A percentile compares a stretch with the other conserved stretches of the same genome.
Conservation (phyloP, 495 filamentous ascomycete species). For the Pyrenopolyporus hunteri region DNA sequence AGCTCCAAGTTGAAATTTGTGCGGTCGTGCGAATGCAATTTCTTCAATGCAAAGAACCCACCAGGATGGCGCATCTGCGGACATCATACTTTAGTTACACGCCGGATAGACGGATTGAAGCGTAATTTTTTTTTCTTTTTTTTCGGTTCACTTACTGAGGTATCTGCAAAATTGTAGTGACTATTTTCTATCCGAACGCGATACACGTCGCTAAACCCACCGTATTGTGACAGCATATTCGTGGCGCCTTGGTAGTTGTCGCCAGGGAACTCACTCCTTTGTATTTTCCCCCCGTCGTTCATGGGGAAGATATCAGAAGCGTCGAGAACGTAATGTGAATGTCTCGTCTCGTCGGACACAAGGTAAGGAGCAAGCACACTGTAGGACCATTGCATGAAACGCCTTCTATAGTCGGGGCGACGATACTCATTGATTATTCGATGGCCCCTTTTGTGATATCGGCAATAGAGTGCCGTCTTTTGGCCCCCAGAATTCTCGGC, state of each 20-base stretch:
- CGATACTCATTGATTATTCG: not conserved
- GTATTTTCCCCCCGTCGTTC: not conserved
- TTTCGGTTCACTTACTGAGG: slow-evolving; percentile 24
- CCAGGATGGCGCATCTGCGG: slow-evolving; percentile 4
- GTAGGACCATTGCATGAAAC: slow-evolving; percentile 25
- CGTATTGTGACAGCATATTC: not conserved
- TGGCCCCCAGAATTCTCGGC: not conserved
- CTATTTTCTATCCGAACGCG: slow-evolving; percentile 17
- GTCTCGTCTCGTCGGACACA: not conserved
- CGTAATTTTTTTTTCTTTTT: no score
- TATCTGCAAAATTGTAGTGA: slow-evolving; percentile 14
- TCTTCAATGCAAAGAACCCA: slow-evolving; percentile 25
- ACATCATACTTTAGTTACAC: not conserved
- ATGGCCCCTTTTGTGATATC: slow-evolving; percentile 1
- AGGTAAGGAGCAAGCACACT: slow-evolving; percentile 13
- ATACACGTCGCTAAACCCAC: slow-evolving; percentile 27
- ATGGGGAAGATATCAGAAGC: slow-evolving; percentile 22
- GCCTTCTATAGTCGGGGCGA: not conserved
- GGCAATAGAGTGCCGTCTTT: not conserved
- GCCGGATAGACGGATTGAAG: no score
- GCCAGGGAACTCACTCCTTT: not conserved
- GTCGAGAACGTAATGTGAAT: slow-evolving; percentile 19
- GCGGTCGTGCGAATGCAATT: slow-evolving; percentile 11
- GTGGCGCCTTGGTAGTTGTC: not conserved
- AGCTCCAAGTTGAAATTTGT: slow-evolving; percentile 24